Evolutionary conservation across 768 basidiomycete species (phyloP).

Genomic region (Mycena venus): DNA sequence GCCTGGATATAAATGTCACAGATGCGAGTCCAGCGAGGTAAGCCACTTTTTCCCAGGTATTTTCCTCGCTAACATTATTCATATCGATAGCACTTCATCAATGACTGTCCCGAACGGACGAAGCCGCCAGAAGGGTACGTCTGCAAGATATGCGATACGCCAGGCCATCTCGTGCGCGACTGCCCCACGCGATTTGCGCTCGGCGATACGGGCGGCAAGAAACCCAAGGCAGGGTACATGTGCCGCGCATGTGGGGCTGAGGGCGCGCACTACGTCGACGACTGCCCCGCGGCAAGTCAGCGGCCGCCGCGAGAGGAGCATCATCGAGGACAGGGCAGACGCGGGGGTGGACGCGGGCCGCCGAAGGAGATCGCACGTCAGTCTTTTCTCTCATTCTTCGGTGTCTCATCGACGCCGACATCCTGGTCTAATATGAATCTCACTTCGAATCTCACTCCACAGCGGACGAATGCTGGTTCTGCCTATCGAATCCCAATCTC

Average conservation of each 20-base stretch:
- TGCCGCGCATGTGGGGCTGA: conserved; percentile 94
- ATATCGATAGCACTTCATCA: conserved; percentile 75
- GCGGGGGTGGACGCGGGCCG: conserved; percentile 64
- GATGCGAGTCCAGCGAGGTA: conserved; percentile 84
- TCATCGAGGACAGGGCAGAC: conserved; percentile 35
- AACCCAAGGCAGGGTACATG: conserved; percentile 88
- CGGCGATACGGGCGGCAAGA: conserved; percentile 87
- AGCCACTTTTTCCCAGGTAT: conserved; percentile 28
- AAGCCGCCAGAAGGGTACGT: conserved; percentile 89
- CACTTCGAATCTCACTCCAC: conserved; percentile 15
- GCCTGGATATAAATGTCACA: conserved; percentile 80
- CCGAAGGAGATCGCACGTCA: conserved; percentile 86
- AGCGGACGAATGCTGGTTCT: conserved; percentile 99
- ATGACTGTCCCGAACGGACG: conserved; percentile 78
- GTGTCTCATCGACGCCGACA: conserved; percentile 1
- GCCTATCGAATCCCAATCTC: conserved; percentile 92
- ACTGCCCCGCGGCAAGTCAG: conserved; percentile 83
- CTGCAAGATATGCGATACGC: conserved; percentile 86
- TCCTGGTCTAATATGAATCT: conserved; percentile 16
- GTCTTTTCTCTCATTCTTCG: conserved; percentile 42
- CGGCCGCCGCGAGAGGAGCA: conserved; percentile 50
- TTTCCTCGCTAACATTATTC: conserved; percentile 13
- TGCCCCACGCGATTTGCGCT: conserved; percentile 85
- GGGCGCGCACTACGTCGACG: conserved; percentile 82
- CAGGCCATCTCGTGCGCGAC: conserved; percentile 90